A percentile compares a stretch with the other conserved stretches of the same genome.
Conservation (phyloP, 2,329 filamentous ascomycete species). For the Alternaria gaisen region DNA sequence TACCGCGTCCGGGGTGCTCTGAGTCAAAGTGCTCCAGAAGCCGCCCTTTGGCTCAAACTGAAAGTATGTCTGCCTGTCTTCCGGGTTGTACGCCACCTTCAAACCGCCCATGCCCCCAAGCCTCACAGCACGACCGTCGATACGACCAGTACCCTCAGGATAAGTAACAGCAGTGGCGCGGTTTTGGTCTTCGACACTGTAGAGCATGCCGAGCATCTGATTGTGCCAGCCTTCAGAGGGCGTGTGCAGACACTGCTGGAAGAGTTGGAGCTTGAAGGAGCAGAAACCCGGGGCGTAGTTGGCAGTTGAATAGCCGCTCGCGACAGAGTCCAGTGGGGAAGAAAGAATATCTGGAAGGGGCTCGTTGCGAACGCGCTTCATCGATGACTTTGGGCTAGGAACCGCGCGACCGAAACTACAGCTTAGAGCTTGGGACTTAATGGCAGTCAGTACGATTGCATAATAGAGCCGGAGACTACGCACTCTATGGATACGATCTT, state of each 20-base stretch:
- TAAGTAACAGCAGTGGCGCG: not conserved
- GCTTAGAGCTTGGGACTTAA: not conserved
- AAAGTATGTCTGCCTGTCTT: slow-evolving; percentile 5
- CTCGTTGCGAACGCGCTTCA: not conserved
- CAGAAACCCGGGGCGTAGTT: slow-evolving; percentile 6
- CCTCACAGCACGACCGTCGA: not conserved
- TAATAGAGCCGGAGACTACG: not conserved
- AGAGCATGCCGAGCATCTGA: slow-evolving; percentile 10
- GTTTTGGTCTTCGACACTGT: slow-evolving; percentile 9
- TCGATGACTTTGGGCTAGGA: not conserved
- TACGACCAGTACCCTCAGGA: slow-evolving; percentile 6
- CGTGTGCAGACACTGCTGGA: slow-evolving; percentile 11
- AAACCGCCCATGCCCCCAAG: slow-evolving; percentile 4
- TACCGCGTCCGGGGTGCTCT: not conserved
- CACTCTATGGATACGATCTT: not conserved
- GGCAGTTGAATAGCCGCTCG: not conserved
- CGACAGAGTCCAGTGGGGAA: not conserved
- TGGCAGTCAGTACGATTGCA: not conserved
- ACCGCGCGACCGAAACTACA: slow-evolving; percentile 1
- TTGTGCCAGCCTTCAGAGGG: slow-evolving; percentile 9
- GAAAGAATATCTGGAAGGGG: not conserved
- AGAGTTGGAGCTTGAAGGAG: slow-evolving; percentile 11
- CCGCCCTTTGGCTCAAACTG: slow-evolving; percentile 3
- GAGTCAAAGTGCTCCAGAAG: slow-evolving; percentile 6
- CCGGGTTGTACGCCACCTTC: not conserved